Evolutionary conservation across 2,329 filamentous ascomycete species (phyloP), one percentile per base, ranked within the genome.

Genomic region (Diaporthe velutina): DNA sequence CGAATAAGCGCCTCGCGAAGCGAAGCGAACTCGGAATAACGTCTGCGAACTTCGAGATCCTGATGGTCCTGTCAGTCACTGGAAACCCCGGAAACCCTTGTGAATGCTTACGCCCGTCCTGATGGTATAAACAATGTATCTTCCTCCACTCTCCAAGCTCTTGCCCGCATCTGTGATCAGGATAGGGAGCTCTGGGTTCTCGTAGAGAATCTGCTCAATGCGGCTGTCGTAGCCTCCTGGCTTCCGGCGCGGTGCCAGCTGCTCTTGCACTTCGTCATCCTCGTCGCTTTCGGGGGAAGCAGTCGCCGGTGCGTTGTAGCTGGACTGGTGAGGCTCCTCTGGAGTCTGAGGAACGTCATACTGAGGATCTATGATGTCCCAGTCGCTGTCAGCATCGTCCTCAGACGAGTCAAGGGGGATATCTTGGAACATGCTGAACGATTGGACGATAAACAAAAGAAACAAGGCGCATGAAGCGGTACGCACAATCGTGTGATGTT

Each of bases 51-150:
- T 86, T 98, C 96, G 71, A 99, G 90, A 81, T 98, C 96, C 96
- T 98, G 80, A 17, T 30, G 9, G 40, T 17, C 15, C 48, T 35
- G 55, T 76, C 57, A 76, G 73, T 45, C 25, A 50, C n/a, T 30
- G 40, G 42, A 28, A 48, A 60, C 19, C 8, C 28, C 66, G 38
- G 33, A 64, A 35, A 30, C 7, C 5, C 12, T 38, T 52, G 17
- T 3, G 28, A 25, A 10, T 60, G 40, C 90, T 77, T 92, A 98
- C 96, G 67, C 95, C 96, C 54, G 97, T 98, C 78, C 95, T 91
- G 80, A 99, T 98, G 15, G 96, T 98, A 84, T 99, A 99, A 48
- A 98, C 96, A 80, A 99, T 99, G 82, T 95, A 98, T 85, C 95
- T 93, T 22, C 96, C 95, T 73, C 95, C 95, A 78, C 94, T 96